A percentile compares a stretch with the other conserved stretches of the same genome.
phyloP scores from a whole-genome alignment of 1,284 basidiomycete genomes.

The Papiliotrema fonsecae region DNA sequence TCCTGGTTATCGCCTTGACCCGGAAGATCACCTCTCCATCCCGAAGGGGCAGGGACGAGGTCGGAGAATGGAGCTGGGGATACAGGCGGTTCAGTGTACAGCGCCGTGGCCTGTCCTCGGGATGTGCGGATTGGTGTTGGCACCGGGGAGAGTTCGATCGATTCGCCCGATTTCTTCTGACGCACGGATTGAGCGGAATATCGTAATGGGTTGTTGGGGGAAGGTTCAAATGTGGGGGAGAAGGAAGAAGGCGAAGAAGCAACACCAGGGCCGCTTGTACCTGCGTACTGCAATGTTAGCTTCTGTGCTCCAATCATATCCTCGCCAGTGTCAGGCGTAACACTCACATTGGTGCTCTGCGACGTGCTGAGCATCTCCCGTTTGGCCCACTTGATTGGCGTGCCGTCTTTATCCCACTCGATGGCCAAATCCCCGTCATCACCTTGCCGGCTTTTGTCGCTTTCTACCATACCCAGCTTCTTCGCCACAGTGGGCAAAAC shows the following conservation, averaged over 20 bases:
- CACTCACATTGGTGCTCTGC: not conserved
- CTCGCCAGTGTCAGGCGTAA: too few species aligned
- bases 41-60: not conserved
- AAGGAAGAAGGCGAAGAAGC: not conserved
- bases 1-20: not conserved
- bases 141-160: not conserved
- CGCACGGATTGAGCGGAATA: not conserved
- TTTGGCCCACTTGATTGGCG: slow-evolving; percentile 39
- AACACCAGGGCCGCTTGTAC: too few species aligned
- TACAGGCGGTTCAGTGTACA: not conserved
- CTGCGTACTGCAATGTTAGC: too few species aligned
- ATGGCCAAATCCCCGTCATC: slow-evolving; percentile 40
- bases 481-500: slow-evolving; percentile 71
- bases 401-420: slow-evolving; percentile 44
- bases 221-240: slow-evolving; percentile 4
- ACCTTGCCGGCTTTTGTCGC: not conserved
- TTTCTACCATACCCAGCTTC: slow-evolving; percentile 53
- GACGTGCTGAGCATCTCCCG: not conserved
- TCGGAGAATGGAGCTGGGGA: not conserved
- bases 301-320: too few species aligned
- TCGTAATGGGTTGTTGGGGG: slow-evolving; percentile 2
- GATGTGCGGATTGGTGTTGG: not conserved
- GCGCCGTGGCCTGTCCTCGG: not conserved
- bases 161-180: not conserved
- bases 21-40: not conserved